Base-by-base conservation (phyloP, 2,329 filamentous ascomycete genomes). In the Nothopassalora personata region DNA sequence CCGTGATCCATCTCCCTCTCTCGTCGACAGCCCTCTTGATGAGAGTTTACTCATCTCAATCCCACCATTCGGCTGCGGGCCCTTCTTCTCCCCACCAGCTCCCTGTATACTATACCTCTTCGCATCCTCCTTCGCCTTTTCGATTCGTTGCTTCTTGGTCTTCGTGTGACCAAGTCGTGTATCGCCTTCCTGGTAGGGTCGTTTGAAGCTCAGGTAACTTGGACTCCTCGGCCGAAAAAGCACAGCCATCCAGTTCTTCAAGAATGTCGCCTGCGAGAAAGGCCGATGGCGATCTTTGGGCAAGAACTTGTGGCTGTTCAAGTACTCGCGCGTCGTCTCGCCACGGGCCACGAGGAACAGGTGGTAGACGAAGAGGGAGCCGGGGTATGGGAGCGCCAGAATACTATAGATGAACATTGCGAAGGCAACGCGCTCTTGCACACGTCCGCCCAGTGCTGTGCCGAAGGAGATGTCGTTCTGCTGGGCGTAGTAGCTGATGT, bases 241-340 rank as follows among this genome's bases (percentile, higher is more conserved):
- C 11, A 97, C 91, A 7, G 86, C 83, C 39, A 89, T 74, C 83
- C 90, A 91, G 74, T 99, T 99, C 69, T 82, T 87, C 69, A 88
- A 74, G 51, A 88, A 78, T 65, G 79, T 88, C 36, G 86, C 87
- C 70, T 95, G 91, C 1, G 62, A 92, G 68, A 96, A 99, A 1
- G 94, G 91, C 47, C 92, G 82, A 74, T 96, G 95, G 11, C 94
- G 86, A 72, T 99, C 93, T 67, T 88, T 88, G 76, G 94, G 95
- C 63, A 88, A 79, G 72, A 99, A 97, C 74, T 97, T 97, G 75
- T 96, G 91, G 4, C 89, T 92, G 75, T 96, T 96, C 64, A 99
- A 85, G 73, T 96, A 97, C 75, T 99, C 94, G 66, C 94, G 83
- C 0, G 94, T 99, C 0, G 93, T 99, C 78, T 99, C 93, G 52